These are phyloP conservation scores for Xerocomellus intermedius DNA, from an alignment of 768 basidiomycete species.

Conservation along the genomic window DNA sequence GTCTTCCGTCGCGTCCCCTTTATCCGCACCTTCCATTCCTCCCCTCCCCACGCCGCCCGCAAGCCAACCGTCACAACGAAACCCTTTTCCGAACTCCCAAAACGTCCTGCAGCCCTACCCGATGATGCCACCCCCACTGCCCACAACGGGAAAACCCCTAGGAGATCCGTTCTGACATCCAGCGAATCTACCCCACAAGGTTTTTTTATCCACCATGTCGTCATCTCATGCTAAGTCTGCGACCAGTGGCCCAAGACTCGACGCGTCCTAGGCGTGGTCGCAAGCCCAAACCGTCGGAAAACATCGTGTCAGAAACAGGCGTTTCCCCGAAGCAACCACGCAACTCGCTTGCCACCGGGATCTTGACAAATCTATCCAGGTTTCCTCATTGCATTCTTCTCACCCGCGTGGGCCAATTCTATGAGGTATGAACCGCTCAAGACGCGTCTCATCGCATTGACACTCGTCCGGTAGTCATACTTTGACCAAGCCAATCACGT, in stretches of 20 bases:
- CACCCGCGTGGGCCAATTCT: constrained; percentile 93
- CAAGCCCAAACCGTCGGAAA: constrained; percentile 9
- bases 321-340: constrained; percentile 29
- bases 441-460: constrained; percentile 2
- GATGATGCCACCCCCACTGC: neutral
- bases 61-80: constrained; percentile 43
- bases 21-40: constrained; percentile 10
- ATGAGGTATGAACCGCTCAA: constrained; percentile 60
- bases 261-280: constrained; percentile 17
- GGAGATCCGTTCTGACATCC: neutral
- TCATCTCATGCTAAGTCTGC: neutral
- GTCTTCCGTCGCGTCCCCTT: constrained; percentile 12
- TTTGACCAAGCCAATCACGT: constrained; percentile 88
- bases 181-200: constrained; percentile 2
- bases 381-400: constrained; percentile 90
- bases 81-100: constrained; percentile 58
- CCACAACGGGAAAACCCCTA: neutral
- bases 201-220: neutral
- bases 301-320: neutral
- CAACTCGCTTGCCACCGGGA: constrained; percentile 63
- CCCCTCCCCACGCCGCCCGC: neutral
- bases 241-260: neutral
- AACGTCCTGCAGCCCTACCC: constrained; percentile 20
- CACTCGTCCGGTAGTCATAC: constrained; percentile 63
- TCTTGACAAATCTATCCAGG: constrained; percentile 64